Base-by-base conservation (phyloP, 805 yeast species). In the Nematodospora valgi region DNA sequence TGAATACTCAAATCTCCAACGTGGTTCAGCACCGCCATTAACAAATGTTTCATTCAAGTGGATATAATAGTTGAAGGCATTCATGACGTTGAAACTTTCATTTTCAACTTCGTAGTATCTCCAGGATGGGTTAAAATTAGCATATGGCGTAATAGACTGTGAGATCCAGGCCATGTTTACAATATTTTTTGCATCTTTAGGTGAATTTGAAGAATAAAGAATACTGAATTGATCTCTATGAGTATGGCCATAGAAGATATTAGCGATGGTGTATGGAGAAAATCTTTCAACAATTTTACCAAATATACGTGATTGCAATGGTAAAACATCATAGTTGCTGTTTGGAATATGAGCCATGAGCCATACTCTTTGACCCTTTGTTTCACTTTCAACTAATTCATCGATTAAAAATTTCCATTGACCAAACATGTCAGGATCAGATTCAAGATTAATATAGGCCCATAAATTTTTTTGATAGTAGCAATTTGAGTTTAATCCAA, bases 221-320 rank as follows among this genome's bases (percentile, higher is more conserved):
- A 81, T 62, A 35, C 73, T 68, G 62, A 80, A 81, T 54, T 80
- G 83, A 56, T 81, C 88, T 44, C 64, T 60, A 49, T 81, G 88
- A 6, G 86, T 80, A 50, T 82, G 87, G 21, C 87, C 88, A 51
- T 71, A 79, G 64, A 81, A 81, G 22, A 79, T 62, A 32, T 73
- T 81, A 10, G 86, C 82, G 52, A 81, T 76, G 10, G 83, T 78
- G 48, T 71, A 70, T 13, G 85, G 85, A 23, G 82, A 72, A 54
- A 80, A 81, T 52, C 87, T 68, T 47, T 77, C 78, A 16, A 82
- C 68, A 27, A 80, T 73, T 41, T 74, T 74, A 22, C 69, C 62
- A 41, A 78, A 73, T 22, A 76, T 59, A 35, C 71, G 64, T 16
- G 83, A 72, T 34, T 75, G 80, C 24, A 77, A 62, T 9, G 87